Base-by-base conservation (phyloP, 345 rosid genomes). In the Brassica cretica region DNA sequence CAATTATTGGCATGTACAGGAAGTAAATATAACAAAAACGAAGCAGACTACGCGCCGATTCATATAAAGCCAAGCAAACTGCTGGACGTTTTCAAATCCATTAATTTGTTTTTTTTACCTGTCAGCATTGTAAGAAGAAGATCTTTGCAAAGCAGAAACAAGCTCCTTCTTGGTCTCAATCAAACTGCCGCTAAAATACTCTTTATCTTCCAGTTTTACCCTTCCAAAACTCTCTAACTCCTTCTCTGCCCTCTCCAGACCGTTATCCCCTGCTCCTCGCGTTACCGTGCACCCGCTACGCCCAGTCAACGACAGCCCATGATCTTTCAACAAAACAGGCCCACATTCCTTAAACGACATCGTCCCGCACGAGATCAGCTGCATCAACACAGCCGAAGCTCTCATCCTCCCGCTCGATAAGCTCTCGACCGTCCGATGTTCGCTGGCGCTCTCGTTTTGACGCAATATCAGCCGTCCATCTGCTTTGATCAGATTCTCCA, bases 341-440 rank as follows among this genome's bases (percentile, higher is more conserved):
- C 91, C 89, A 61, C 95, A 88, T 64, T 92, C 93, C 73, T 80
- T 85, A 72, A 92, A 87, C 79, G 97, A 89, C 74, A 91, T 83
- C 68, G 96, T 84, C n/a, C 98, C 98, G 81, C 98, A 94, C 4
- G 98, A 88, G 65, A 94, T 82, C 77, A 94, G 70, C 83, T 92
- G 98, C 98, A 91, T 92, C 83, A 94, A 86, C 27, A 94, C 97
- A 44, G 93, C 70, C 4, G 98, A 88, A n/a, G 95, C 97, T 70
- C 82, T 89, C 82, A 84, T 78, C 72, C 88, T 86, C 78, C 93
- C 96, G 33, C 93, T 84, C 6, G 85, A 79, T n/a, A 76, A 55
- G 24, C 46, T 82, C 67, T 75, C 90, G 7, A 81, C 87, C 85
- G 90, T 77, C 64, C 84, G 90, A 84, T 82, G 85, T 4, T 85